These are phyloP conservation scores for Vigna radiata DNA, from an alignment of 306 rosid species.

Conservation along the genomic window DNA sequence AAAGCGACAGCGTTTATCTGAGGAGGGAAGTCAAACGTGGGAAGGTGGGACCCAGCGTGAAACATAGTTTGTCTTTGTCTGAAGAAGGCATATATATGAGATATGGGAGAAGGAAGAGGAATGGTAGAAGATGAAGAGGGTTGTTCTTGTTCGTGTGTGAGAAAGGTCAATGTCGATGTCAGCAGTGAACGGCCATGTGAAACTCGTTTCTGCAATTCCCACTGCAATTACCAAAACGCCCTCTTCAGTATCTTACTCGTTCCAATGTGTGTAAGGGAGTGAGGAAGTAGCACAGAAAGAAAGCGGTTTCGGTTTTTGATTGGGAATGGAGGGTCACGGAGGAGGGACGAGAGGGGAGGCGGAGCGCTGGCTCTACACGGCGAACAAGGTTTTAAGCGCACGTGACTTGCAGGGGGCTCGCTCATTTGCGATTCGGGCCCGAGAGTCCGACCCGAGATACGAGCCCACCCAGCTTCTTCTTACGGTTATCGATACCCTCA, in stretches of 20 bases:
- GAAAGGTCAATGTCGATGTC: not conserved
- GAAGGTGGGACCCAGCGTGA: not conserved
- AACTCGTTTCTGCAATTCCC: slow-evolving; percentile 1
- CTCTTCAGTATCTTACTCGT: not conserved
- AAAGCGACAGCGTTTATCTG: not conserved
- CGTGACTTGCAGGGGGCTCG: slow-evolving; percentile 81
- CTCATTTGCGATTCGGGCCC: slow-evolving; percentile 85
- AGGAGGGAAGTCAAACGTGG: slow-evolving; percentile 3
- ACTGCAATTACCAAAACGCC: slow-evolving; percentile 17
- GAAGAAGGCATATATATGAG: not conserved
- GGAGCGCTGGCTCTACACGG: slow-evolving; percentile 82
- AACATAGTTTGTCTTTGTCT: not conserved
- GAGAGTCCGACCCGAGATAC: slow-evolving; percentile 77
- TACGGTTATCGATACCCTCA: slow-evolving; percentile 78
- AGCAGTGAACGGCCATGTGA: slow-evolving; percentile 31
- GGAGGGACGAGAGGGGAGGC: slow-evolving; percentile 71
- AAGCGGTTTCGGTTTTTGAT: not conserved
- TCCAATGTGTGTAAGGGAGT: no score
- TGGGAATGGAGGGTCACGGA: slow-evolving; percentile 45
- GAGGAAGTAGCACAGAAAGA: no score
- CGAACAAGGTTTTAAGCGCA: slow-evolving; percentile 76
- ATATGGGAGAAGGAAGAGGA: no score
- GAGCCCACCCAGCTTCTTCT: slow-evolving; percentile 72
- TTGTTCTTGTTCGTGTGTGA: not conserved
- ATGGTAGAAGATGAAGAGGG: no score